Percentiles rank a stretch among this genome's conserved stretches.
Conservation (phyloP, 208 protist species). For the Entamoeba dispar region DNA sequence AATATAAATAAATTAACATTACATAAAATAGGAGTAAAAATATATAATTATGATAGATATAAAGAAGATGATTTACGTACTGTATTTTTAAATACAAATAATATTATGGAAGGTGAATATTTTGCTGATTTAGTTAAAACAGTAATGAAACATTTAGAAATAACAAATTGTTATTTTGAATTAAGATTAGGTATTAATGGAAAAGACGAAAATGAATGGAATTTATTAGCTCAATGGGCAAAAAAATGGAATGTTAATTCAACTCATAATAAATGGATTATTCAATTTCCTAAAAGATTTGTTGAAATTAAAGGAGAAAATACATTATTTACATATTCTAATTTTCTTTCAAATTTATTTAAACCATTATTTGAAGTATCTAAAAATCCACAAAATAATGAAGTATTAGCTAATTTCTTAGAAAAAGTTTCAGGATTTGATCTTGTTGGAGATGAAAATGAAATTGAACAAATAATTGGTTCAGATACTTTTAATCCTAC, state of each 20-base stretch:
- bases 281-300: slow-evolving; percentile 17
- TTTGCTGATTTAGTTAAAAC: slow-evolving; percentile 4
- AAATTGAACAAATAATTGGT: slow-evolving; percentile 43
- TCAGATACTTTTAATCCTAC: slow-evolving; percentile 38
- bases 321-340: not conserved
- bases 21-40: slow-evolving; percentile 25
- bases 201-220: not conserved
- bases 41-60: not conserved
- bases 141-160: not conserved
- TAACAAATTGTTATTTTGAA: not conserved
- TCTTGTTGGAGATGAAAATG: slow-evolving; percentile 88
- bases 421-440: slow-evolving; percentile 83
- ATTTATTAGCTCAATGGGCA: not conserved
- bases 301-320: not conserved
- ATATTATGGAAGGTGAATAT: not conserved
- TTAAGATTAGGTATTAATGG: not conserved
- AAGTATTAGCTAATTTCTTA: slow-evolving; percentile 74
- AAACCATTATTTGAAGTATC: slow-evolving; percentile 86
- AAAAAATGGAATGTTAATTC: not conserved
- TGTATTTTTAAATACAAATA: slow-evolving; percentile 6
- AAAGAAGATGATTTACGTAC: not conserved
- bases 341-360: slow-evolving; percentile 55
- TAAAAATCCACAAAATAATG: slow-evolving; percentile 64
- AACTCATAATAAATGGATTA: not conserved
- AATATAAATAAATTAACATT: slow-evolving; percentile 25